A percentile compares a stretch with the other conserved stretches of the same genome.
phyloP scores from a whole-genome alignment of 2,329 filamentous ascomycete species.

The Curvularia spicifera region DNA sequence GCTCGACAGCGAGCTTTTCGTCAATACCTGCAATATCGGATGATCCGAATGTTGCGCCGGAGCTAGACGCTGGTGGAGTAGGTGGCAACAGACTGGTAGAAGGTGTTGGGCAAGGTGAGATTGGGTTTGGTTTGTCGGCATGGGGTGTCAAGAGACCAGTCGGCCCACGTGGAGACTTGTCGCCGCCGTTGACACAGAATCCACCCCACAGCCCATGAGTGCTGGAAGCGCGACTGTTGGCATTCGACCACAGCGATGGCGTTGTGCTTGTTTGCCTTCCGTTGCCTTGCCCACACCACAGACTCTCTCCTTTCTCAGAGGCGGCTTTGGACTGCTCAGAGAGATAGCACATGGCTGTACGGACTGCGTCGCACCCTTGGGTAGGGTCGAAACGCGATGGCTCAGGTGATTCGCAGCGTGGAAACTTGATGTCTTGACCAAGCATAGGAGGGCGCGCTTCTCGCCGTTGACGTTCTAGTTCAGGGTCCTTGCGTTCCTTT shows the following conservation, averaged over 20 bases:
- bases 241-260: conserved; percentile 46
- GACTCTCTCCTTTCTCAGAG: conserved; percentile 56
- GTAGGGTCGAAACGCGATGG: conserved; percentile 83
- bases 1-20: conserved; percentile 52
- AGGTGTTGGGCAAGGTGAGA: conserved; percentile 49
- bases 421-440: conserved; percentile 79
- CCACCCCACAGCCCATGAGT: conserved; percentile 77
- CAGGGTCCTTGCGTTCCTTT: conserved; percentile 46
- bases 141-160: conserved; percentile 59
- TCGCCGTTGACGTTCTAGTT: conserved; percentile 63
- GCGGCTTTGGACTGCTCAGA: conserved; percentile 57
- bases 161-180: conserved; percentile 51
- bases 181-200: conserved; percentile 61
- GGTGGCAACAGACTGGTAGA: conserved; percentile 43
- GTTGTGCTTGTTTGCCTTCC: conserved; percentile 39
- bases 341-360: conserved; percentile 58
- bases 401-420: conserved; percentile 81
- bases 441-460: conserved; percentile 82
- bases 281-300: conserved; percentile 62
- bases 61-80: conserved; percentile 46
- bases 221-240: conserved; percentile 58
- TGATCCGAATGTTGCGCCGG: conserved; percentile 21
- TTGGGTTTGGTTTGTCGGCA: conserved; percentile 51
- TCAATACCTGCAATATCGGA: conserved; percentile 52
- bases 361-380: conserved; percentile 62